Percentiles rank a stretch among this genome's conserved stretches.
Conservation (phyloP, 1,284 basidiomycete genomes). For the Ustilago xerochloae region DNA sequence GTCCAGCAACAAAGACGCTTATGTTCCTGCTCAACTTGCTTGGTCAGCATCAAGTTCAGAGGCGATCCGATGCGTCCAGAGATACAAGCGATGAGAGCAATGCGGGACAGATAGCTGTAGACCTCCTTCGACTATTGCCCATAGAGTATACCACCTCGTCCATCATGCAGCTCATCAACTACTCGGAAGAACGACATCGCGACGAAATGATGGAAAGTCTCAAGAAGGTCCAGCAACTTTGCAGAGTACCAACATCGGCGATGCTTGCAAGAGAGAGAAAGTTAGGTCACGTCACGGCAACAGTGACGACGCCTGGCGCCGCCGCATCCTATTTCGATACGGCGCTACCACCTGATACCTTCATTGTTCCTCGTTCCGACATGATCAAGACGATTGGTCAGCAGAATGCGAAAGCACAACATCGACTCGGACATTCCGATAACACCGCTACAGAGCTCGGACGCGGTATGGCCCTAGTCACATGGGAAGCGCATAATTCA, state of each 20-base stretch:
- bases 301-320: constrained; percentile 8
- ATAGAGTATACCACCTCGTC: constrained; percentile 45
- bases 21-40: constrained; percentile 41
- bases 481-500: constrained; percentile 44
- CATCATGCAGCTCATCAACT: constrained; percentile 49
- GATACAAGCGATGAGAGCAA: background rate
- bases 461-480: constrained; percentile 31
- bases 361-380: constrained; percentile 37
- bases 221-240: constrained; percentile 32
- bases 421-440: constrained; percentile 13
- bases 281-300: constrained; percentile 13
- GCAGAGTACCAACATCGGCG: constrained; percentile 31
- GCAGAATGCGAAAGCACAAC: constrained; percentile 33
- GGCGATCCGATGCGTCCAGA: background rate
- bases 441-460: constrained; percentile 25
- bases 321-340: background rate
- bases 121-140: constrained; percentile 44
- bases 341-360: constrained; percentile 34
- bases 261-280: constrained; percentile 33
- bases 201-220: constrained; percentile 52
- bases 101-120: constrained; percentile 35
- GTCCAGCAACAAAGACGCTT: constrained; percentile 43
- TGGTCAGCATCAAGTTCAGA: constrained; percentile 12
- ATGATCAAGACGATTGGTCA: constrained; percentile 35
- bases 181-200: constrained; percentile 40